These are phyloP conservation scores for Nothopassalora personata DNA, from an alignment of 2,329 filamentous ascomycete genomes.

Conservation along the genomic window DNA sequence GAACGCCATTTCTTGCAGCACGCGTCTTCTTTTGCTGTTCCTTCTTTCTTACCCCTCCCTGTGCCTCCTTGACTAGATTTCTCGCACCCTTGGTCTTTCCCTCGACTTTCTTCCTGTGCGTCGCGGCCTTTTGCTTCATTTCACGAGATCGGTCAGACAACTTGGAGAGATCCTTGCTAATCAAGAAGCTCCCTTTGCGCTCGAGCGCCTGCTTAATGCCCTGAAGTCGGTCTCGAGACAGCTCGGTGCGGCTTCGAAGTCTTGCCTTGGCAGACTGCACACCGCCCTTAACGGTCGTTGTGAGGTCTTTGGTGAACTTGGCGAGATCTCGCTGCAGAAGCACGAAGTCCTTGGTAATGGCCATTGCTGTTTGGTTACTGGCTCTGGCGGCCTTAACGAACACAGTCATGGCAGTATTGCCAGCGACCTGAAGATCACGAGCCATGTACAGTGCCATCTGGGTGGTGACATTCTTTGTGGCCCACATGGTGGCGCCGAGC, in stretches of 20 bases:
- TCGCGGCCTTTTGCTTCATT: not conserved
- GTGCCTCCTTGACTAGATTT: not conserved
- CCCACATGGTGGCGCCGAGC: conserved; percentile 22
- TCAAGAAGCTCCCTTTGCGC: not conserved
- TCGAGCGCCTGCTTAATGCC: conserved; percentile 12
- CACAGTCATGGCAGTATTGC: conserved; percentile 20
- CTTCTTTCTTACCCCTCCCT: not conserved
- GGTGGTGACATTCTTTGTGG: conserved; percentile 27
- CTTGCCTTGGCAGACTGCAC: conserved; percentile 12
- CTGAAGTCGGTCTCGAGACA: conserved; percentile 13
- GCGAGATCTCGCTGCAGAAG: conserved; percentile 17
- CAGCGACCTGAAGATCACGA: conserved; percentile 22
- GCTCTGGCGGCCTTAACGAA: conserved; percentile 12
- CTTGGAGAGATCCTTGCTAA: not conserved
- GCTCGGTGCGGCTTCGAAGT: conserved; percentile 13
- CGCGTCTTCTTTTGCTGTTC: not conserved
- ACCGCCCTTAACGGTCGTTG: conserved; percentile 13
- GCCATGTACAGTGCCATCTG: conserved; percentile 23
- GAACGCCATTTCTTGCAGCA: not conserved
- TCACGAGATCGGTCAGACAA: not conserved
- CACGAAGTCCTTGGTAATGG: conserved; percentile 14
- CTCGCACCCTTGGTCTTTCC: not conserved
- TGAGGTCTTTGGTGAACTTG: conserved; percentile 16
- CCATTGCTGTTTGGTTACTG: conserved; percentile 12
- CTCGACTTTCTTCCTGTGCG: not conserved